phyloP scores from a whole-genome alignment of 352 stramenopile species.

The Phytopythium aichiense region DNA sequence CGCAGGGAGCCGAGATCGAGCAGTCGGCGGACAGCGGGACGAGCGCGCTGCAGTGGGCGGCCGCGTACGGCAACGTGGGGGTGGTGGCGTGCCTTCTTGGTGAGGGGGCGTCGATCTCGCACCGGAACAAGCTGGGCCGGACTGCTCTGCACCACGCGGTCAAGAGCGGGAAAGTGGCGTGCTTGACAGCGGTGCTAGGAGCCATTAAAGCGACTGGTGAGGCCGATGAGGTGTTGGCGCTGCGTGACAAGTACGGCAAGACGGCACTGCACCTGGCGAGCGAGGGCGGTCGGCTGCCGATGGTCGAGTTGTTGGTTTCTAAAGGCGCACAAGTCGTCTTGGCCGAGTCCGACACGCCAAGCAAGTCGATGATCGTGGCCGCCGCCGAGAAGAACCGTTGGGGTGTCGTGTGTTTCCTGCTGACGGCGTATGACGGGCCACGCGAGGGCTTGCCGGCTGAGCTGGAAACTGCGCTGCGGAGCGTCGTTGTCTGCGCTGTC shows the following conservation, averaged over 20 bases:
- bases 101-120: neutral
- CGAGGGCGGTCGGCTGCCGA: neutral
- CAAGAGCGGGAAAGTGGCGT: neutral
- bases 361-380: neutral
- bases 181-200: neutral
- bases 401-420: neutral
- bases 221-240: neutral
- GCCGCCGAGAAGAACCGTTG: neutral
- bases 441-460: neutral
- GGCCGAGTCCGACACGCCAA: neutral
- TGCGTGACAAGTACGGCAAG: slow-evolving; percentile 1
- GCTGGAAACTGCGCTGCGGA: neutral
- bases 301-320: neutral
- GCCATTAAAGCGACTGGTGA: neutral
- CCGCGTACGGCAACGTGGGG: neutral
- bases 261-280: neutral
- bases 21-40: neutral
- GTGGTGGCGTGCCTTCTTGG: neutral
- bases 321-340: neutral
- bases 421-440: neutral
- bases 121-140: neutral
- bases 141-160: neutral
- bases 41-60: neutral
- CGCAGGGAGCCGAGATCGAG: neutral
- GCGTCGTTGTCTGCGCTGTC: neutral